Conservation (phyloP, 495 filamentous ascomycete genomes). For the Apiosordaria backusii region DNA sequence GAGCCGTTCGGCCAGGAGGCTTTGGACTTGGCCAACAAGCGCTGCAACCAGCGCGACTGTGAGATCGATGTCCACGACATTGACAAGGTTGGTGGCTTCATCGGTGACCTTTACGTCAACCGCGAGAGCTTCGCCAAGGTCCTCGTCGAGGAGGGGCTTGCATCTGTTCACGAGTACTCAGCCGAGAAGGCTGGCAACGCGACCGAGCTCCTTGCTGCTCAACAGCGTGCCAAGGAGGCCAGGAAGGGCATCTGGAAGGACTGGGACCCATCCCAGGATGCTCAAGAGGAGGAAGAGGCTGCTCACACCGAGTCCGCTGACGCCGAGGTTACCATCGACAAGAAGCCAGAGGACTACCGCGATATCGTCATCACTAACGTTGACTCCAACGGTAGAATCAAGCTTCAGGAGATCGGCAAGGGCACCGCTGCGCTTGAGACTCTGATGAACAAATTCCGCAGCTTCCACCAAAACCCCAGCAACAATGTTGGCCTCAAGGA, state of each 20-base stretch:
- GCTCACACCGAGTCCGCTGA: conserved; percentile 49
- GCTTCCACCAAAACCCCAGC: conserved; percentile 72
- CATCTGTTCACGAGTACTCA: conserved; percentile 87
- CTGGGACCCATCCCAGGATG: conserved; percentile 83
- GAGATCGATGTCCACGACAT: conserved; percentile 94
- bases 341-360: conserved; percentile 77
- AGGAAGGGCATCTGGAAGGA: conserved; percentile 88
- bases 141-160: conserved; percentile 89
- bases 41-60: conserved; percentile 90
- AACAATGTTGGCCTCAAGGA: conserved; percentile 68
- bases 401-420: conserved; percentile 82
- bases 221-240: conserved; percentile 80
- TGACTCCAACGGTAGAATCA: conserved; percentile 69
- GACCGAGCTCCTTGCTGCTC: conserved; percentile 80
- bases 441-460: conserved; percentile 83
- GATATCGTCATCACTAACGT: conserved; percentile 89
- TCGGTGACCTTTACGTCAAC: conserved; percentile 89
- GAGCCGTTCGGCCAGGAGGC: conserved; percentile 97
- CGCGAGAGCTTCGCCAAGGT: conserved; percentile 94
- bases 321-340: conserved; percentile 43
- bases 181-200: conserved; percentile 92
- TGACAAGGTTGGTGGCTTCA: conserved; percentile 96
- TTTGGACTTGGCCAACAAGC: conserved; percentile 79
- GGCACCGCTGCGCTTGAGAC: conserved; percentile 77
- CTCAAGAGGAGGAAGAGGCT: conserved; percentile 52